Conservation (phyloP, 768 basidiomycete genomes). For the Agaricus subrufescens region DNA sequence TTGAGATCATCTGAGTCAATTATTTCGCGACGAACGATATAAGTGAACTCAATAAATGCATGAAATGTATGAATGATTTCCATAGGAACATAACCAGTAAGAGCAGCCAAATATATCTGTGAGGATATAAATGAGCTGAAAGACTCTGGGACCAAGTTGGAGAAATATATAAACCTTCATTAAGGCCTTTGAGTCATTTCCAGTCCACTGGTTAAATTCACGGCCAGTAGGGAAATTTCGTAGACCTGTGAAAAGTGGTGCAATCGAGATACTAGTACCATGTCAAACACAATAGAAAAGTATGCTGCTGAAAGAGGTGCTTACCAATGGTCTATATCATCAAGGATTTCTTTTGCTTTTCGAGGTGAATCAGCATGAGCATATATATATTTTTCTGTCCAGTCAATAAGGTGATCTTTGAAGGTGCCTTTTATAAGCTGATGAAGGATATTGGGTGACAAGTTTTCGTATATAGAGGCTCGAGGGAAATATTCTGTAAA, state of each 20-base stretch:
- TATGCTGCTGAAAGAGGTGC: not conserved
- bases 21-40: constrained; percentile 18
- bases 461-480: constrained; percentile 28
- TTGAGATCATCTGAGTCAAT: constrained; percentile 1
- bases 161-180: constrained; percentile 25
- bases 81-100: constrained; percentile 13
- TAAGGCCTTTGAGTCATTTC: constrained; percentile 30
- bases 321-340: constrained; percentile 6
- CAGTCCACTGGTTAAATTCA: constrained; percentile 30
- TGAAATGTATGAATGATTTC: constrained; percentile 16
- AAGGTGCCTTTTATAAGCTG: constrained; percentile 36
- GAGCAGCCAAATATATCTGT: constrained; percentile 18
- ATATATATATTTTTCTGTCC: constrained; percentile 27
- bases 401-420: constrained; percentile 36
- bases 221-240: constrained; percentile 23
- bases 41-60: constrained; percentile 30
- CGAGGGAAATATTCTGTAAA: constrained; percentile 25
- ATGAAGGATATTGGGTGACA: constrained; percentile 28
- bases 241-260: constrained; percentile 18
- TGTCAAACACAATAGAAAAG: no score
- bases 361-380: not conserved
- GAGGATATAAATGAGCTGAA: not conserved
- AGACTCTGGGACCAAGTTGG: not conserved
- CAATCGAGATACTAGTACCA: constrained; percentile 15
- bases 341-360: not conserved